Base-by-base conservation (phyloP, 202 grass and related monocot species). In the Panicum virgatum region DNA sequence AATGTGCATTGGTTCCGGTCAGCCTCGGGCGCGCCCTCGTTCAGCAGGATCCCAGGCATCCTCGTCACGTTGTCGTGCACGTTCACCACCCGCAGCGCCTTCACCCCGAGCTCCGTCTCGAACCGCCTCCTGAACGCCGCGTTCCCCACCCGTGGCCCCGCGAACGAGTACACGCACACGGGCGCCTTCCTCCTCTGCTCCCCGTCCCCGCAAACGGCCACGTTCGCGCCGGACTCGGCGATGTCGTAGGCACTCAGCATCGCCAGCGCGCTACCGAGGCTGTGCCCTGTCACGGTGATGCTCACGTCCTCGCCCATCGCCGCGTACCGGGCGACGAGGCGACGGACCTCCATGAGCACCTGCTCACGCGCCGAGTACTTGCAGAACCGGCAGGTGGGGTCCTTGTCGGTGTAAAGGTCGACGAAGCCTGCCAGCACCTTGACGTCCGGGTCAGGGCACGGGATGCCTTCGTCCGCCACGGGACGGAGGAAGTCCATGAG, bases 221-320 rank as follows among this genome's bases (percentile, higher is more conserved):
- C 64, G 9, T 53, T 46, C 1, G 62, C 82, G 13, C 40, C 70
- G 44, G 82, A 80, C 66, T 69, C 66, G 18, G 90, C 90, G 20
- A 92, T 75, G 82, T 88, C 86, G 62, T 80, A 92, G 47, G 86
- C 90, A 66, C 43, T 92, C 36, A 92, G 62, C 44, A 82, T 80
- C 70, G 90, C 86, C 43, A 92, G 73, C 16, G 83, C 86, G 58
- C 78, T 83, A 47, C 90, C 90, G 0, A 92, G 43, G 53, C 86
- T 92, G 86, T 88, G 86, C 2, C 90, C 86, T 9, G 83, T 92
- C 51, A 88, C 67, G 11, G 83, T 86, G 2, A 92, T 46, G 82
- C 86, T 92, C 61, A 88, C 82, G 38, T 83, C 61, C 75, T 92
- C 90, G 1, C 82, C 85, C 25, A n/a, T 20, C 4, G 19, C 2